Conservation (phyloP, 768 basidiomycete species). For the Russula vinacea region DNA sequence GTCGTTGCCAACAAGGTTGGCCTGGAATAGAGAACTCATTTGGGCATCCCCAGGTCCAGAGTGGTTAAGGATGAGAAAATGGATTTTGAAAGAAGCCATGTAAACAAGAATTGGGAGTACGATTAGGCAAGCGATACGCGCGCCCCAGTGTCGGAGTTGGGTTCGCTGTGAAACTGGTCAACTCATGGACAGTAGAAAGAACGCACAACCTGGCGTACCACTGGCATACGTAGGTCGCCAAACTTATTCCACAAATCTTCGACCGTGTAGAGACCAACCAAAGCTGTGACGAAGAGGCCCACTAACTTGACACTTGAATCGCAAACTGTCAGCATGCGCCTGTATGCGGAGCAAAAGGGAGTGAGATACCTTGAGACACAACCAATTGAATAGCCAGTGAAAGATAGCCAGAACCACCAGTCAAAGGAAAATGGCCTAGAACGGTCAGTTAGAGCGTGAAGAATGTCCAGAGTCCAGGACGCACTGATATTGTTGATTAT, state of each 20-base stretch:
- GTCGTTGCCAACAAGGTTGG: constrained; percentile 91
- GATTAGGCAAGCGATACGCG: constrained; percentile 82
- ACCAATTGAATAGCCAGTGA: constrained; percentile 94
- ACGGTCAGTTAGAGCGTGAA: constrained; percentile 8
- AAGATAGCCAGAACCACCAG: constrained; percentile 95
- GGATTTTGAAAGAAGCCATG: constrained; percentile 91
- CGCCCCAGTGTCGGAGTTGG: constrained; percentile 88
- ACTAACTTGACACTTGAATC: constrained; percentile 84
- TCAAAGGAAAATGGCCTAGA: constrained; percentile 86
- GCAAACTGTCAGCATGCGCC: background rate
- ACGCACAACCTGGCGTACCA: constrained; percentile 49
- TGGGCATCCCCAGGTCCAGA: constrained; percentile 96
- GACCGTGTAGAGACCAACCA: constrained; percentile 94
- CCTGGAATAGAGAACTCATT: constrained; percentile 98
- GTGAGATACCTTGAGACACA: constrained; percentile 77
- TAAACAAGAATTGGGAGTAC: constrained; percentile 89
- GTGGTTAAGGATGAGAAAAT: constrained; percentile 91
- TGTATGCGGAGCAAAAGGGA: background rate
- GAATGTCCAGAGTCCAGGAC: constrained; percentile 34
- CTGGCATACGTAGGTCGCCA: constrained; percentile 88
- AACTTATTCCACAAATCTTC: constrained; percentile 99
- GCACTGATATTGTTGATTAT: constrained; percentile 93
- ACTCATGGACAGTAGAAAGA: background rate
- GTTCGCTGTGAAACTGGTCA: constrained; percentile 53
- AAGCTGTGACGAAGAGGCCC: constrained; percentile 89